Base-by-base conservation (phyloP, 2,329 filamentous ascomycete genomes). In the Ophiostoma sp. region DNA sequence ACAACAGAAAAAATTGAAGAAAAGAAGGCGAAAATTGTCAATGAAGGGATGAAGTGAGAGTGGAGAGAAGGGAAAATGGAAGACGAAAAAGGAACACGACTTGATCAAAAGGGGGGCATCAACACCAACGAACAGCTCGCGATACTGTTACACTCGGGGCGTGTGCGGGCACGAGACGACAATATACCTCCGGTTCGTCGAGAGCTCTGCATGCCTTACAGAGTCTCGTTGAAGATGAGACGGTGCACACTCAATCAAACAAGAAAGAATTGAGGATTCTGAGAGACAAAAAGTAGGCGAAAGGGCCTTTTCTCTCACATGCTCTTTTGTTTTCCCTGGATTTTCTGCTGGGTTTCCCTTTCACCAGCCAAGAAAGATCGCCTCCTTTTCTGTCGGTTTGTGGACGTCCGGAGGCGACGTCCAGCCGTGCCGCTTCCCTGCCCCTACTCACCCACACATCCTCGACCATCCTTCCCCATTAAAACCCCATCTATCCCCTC, bases 391-490 rank as follows among this genome's bases (percentile, higher is more conserved):
- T 31, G 9, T 33, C 22, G 52, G 28, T 45, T 48, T 63, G 42
- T 63, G 55, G 25, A 64, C 12, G 57, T 55, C 61, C 61, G 70
- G 61, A 64, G 70, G 22, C 70, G 61, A 68, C n/a, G 11, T 50
- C 61, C 70, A 68, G 48, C 70, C 59, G 70, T 72, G 61, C 70
- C 70, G 59, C 42, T 50, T 64, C 45, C n/a, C 52, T 3, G 61
- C 59, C 59, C 59, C 59, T 22, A 22, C 59, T 63, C 69, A 31
- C 19, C 42, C 39, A 71, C 69, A 31, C 52, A 59, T 39, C 28
- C n/a, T 45, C 64, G 17, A n/a, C 28, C 33, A 64, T 69, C 42
- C 17, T 50, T 19, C 45, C 17, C 45, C 45, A 50, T 50, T 12
- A 5, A 36, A 36, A 15, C 28, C 7, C 28, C 48, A 36, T 70